Conservation (phyloP, 2,329 filamentous ascomycete genomes). For the Mycosphaerelloides madeirae region DNA sequence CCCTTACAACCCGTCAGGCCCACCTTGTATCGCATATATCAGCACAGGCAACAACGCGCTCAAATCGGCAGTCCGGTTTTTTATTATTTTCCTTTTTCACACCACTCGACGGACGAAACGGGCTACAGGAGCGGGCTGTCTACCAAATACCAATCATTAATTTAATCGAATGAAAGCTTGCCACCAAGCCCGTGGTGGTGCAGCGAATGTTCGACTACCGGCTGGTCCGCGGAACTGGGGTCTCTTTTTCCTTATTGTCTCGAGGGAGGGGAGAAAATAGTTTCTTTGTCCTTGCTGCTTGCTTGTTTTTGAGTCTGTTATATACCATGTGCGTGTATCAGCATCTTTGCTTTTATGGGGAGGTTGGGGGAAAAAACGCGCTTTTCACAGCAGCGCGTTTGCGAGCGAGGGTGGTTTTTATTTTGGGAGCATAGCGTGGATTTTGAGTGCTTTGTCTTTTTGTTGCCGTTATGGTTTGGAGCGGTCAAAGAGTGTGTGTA, state of each 20-base stretch:
- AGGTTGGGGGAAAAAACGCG: conserved; percentile 1
- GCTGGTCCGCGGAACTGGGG: conserved; percentile 9
- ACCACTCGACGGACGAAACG: background rate
- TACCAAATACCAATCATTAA: conserved; percentile 1
- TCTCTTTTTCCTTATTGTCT: background rate
- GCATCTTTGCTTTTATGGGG: conserved; percentile 10
- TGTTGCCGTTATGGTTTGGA: background rate
- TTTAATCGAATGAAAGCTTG: background rate
- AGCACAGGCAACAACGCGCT: conserved; percentile 10
- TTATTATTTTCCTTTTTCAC: background rate
- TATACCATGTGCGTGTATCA: conserved; percentile 26
- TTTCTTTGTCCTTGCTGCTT: conserved; percentile 7
- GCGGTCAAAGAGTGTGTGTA: no score
- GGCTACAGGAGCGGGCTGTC: no score
- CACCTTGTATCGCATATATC: conserved; percentile 8
- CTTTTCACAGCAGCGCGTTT: conserved; percentile 7
- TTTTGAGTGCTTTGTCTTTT: conserved; percentile 4
- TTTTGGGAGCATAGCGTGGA: conserved; percentile 17
- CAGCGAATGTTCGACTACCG: conserved; percentile 4
- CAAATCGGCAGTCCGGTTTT: conserved; percentile 7
- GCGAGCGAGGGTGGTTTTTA: conserved; percentile 1
- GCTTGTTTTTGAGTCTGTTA: conserved; percentile 9
- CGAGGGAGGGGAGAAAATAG: background rate
- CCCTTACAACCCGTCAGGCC: conserved; percentile 3
- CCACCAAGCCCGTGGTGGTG: background rate